Evolutionary conservation across 768 basidiomycete species (phyloP).

Genomic region (Chalciporus sphaerocephalus): DNA sequence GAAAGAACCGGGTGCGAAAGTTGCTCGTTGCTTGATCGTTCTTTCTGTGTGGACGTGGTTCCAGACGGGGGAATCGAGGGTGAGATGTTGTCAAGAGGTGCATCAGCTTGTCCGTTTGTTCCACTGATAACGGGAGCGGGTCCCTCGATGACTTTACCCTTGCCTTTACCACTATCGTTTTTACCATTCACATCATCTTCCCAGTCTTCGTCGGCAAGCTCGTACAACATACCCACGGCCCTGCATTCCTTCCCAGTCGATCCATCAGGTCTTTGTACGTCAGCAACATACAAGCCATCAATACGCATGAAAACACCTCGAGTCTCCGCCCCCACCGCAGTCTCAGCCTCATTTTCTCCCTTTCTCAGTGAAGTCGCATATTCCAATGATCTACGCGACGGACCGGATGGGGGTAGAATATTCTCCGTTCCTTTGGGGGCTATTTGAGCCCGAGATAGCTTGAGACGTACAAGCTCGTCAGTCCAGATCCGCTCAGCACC

Average conservation of each 20-base stretch:
- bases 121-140: constrained; percentile 9
- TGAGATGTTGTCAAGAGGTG: constrained; percentile 14
- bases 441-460: constrained; percentile 59
- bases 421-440: constrained; percentile 60
- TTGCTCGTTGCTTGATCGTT: constrained; percentile 25
- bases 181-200: constrained; percentile 28
- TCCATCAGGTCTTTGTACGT: constrained; percentile 43
- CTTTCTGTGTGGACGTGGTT: constrained; percentile 8
- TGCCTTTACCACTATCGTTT: constrained; percentile 21
- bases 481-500: constrained; percentile 86
- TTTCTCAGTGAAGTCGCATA: constrained; percentile 20
- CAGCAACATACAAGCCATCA: constrained; percentile 60
- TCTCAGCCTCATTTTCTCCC: constrained; percentile 5
- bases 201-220: constrained; percentile 75
- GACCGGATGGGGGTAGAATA: constrained; percentile 61
- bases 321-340: constrained; percentile 22
- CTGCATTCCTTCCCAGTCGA: constrained; percentile 52
- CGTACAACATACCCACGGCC: constrained; percentile 71
- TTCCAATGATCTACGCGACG: constrained; percentile 33
- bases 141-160: constrained; percentile 31
- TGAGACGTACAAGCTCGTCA: constrained; percentile 79
- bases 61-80: constrained; percentile 16
- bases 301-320: constrained; percentile 72
- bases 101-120: constrained; percentile 8
- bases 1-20: constrained; percentile 36